Base-by-base conservation (phyloP, 2,329 filamentous ascomycete genomes). In the Magnaporthiopsis incrustans region DNA sequence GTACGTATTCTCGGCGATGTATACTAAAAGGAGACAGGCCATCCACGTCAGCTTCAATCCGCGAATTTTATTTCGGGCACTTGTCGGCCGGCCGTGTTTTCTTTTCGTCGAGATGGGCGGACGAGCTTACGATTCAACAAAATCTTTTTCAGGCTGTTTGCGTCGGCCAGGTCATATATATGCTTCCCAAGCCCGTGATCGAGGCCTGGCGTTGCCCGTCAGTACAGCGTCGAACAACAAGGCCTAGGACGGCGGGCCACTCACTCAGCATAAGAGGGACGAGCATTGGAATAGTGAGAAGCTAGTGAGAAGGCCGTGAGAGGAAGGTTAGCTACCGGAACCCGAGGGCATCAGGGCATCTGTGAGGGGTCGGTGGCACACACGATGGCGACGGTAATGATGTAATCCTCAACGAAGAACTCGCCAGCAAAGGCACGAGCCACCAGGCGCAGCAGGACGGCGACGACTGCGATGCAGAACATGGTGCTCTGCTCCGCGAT, bases 1-100 rank as follows among this genome's bases (percentile, higher is more conserved):
- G 33, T 67, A 67, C 27, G 64, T 15, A 59, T 64, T 64, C 50
- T 67, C 66, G 61, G 64, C 57, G 12, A 67, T 26, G 61, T 67
- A 67, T 61, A 67, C 65, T 66, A 15, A 27, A 11, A 18, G 18
- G 15, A 1, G 33, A 35, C 12, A 12, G 33, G 33, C 33, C 33
- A n/a, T 18, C 25, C 27, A 18, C 18, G 61, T 62, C 60, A 56
- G 44, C 27, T 44, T 35, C 22, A 25, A n/a, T 26, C 4, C 26
- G 11, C 12, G n/a, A 26, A 38, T 26, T 12, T 32, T 62, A 50
- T 25, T 44, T 6, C 33, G 11, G 33, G 10, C 11, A 35, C 2
- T 11, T 35, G 11, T 35, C 33, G 33, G 33, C 33, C 11, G n/a
- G n/a, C n/a, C n/a, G n/a, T n/a, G n/a, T n/a, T n/a, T n/a, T n/a